Base-by-base conservation (phyloP, 164 flowering plant species). In the Chimonanthus salicifolius region DNA sequence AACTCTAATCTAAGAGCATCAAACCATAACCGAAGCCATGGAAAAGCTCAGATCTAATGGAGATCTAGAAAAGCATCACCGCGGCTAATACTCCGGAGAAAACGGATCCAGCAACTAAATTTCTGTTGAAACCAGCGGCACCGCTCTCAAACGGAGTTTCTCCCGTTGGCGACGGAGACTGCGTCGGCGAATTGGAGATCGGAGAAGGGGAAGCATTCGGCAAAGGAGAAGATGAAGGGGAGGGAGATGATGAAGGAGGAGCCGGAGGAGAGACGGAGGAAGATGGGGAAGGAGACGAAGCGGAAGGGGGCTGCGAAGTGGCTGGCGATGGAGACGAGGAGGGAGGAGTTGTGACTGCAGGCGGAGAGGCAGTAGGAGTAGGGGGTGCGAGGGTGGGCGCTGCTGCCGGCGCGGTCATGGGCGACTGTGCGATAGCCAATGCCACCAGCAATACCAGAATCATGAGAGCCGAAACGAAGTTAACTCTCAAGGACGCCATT, bases 361-460 rank as follows among this genome's bases (percentile, higher is more conserved):
- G 4, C 2, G 68, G 68, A 33, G 68, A 10, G 47, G 47, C 47
- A 2, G 49, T 33, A 7, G 68, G 4, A 33, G 7, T 7, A 9
- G 68, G 68, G 0, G 68, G 47, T 5, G 68, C 6, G 47, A 15
- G 16, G 7, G 74, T 15, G 11, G 67, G 49, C 1, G 74, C 13
- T 16, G 58, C 44, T 6, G 67, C 8, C 13, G 74, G 74, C n/a
- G 74, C 74, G 67, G 67, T 21, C 7, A 51, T 58, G 15, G 74
- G 74, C 43, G 74, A 49, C 60, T 72, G 74, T 3, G 67, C 67
- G 15, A 72, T 3, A 48, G 58, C 48, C 5, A 68, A 47, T 69
- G 45, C 71, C 13, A 33, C 74, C 2, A 62, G 67, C 7, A 72
- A 43, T 18, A 58, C 58, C 43, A 72, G 67, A n/a, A 72, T 18